Percentiles rank a stretch among this genome's conserved stretches.
Conservation (phyloP, 257 asterid species). For the Scutellaria baicalensis region DNA sequence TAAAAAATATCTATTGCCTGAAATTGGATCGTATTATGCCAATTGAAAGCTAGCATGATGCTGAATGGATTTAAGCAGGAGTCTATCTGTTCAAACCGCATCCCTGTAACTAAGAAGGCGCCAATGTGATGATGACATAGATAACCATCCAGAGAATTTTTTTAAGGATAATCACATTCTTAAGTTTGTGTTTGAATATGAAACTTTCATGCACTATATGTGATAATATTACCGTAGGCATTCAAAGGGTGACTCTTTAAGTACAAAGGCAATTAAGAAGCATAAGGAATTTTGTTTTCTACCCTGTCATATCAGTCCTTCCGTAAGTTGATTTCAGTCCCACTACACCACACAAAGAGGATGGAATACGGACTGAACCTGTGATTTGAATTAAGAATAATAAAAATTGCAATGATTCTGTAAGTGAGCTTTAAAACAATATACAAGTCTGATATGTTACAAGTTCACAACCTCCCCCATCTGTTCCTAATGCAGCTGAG, state of each 20-base stretch:
- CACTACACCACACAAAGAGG: slow-evolving; percentile 94
- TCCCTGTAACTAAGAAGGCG: neutral
- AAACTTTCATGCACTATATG: neutral
- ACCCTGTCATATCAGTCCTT: slow-evolving; percentile 87
- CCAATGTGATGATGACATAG: neutral
- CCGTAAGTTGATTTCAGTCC: slow-evolving; percentile 93
- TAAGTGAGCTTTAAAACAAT: slow-evolving; percentile 1
- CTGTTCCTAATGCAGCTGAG: slow-evolving; percentile 97
- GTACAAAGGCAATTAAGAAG: slow-evolving; percentile 5
- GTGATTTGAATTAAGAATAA: slow-evolving; percentile 24
- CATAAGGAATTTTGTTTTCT: slow-evolving; percentile 18
- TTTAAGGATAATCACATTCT: neutral
- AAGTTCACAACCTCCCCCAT: slow-evolving; percentile 92
- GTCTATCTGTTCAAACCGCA: neutral
- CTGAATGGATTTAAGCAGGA: neutral
- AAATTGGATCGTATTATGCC: neutral
- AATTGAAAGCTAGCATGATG: neutral
- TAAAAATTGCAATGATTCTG: slow-evolving; percentile 8
- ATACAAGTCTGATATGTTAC: slow-evolving; percentile 16
- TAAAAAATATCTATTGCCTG: neutral
- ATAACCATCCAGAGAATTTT: slow-evolving; percentile 3
- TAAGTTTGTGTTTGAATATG: neutral
- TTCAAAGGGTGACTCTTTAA: neutral
- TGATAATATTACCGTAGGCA: neutral
- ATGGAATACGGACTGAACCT: slow-evolving; percentile 96